Percentiles rank a stretch among this genome's conserved stretches.
phyloP scores from a whole-genome alignment of 1,284 basidiomycete species.

The Cryptococcus neoformans region DNA sequence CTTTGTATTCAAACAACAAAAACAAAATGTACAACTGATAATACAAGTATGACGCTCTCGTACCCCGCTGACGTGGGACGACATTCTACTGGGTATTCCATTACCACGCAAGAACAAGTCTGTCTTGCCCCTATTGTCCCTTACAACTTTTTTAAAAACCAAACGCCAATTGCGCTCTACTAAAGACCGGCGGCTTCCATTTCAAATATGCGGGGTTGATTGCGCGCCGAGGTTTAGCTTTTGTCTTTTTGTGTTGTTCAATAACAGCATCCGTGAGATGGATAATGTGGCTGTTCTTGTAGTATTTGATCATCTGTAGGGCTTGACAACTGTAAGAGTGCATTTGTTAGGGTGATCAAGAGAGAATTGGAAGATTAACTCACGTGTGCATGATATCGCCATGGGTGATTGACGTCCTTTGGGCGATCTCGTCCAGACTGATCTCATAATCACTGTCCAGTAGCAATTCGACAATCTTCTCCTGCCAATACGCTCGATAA shows the following conservation, averaged over 20 bases:
- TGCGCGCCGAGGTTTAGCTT: conserved; percentile 71
- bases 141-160: conserved; percentile 57
- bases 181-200: conserved; percentile 95
- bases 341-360: background rate
- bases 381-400: conserved; percentile 98
- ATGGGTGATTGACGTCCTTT: conserved; percentile 94
- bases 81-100: no score
- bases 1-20: no score
- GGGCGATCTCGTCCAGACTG: conserved; percentile 95
- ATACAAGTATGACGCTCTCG: no score
- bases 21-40: no score
- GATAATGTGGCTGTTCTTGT: conserved; percentile 92
- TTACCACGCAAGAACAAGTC: no score
- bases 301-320: conserved; percentile 92
- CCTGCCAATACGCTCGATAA: conserved; percentile 97
- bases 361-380: conserved; percentile 46
- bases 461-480: conserved; percentile 90
- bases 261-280: conserved; percentile 87
- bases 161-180: conserved; percentile 82
- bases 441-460: conserved; percentile 68
- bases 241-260: conserved; percentile 82
- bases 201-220: conserved; percentile 75
- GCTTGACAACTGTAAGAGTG: conserved; percentile 70
- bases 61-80: no score
- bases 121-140: no score